Percentiles rank a stretch among this genome's conserved stretches.
Conservation (phyloP, 768 basidiomycete species). For the Serpula lacrymans region DNA sequence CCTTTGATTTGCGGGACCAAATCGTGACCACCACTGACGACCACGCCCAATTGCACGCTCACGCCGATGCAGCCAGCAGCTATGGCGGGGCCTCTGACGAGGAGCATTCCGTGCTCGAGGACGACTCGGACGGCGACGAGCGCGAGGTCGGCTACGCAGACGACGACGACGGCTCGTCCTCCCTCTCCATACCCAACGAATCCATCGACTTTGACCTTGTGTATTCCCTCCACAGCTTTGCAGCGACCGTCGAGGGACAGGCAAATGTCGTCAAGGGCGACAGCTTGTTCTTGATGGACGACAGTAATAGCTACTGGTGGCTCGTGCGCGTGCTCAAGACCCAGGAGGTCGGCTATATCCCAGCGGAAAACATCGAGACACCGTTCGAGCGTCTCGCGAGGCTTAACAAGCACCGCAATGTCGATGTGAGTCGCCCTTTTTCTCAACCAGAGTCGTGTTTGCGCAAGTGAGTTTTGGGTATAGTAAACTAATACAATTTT, state of each 20-base stretch:
- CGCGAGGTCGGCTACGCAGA: constrained; percentile 63
- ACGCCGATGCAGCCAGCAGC: constrained; percentile 43
- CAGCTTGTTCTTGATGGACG: constrained; percentile 94
- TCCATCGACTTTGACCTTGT: constrained; percentile 93
- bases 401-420: constrained; percentile 95
- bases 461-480: background rate
- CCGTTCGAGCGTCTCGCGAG: constrained; percentile 94
- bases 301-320: constrained; percentile 99
- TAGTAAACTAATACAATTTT: no score
- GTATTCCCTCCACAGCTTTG: constrained; percentile 93
- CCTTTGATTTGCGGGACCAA: constrained; percentile 70
- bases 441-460: constrained; percentile 2
- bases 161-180: constrained; percentile 79
- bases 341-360: constrained; percentile 98
- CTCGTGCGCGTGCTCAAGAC: constrained; percentile 97
- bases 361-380: constrained; percentile 98
- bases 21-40: constrained; percentile 54
- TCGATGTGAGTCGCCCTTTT: constrained; percentile 65
- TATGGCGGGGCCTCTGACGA: constrained; percentile 58
- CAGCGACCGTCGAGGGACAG: constrained; percentile 97
- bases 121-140: constrained; percentile 76
- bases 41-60: constrained; percentile 46
- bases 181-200: constrained; percentile 84
- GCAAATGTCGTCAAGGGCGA: constrained; percentile 99
- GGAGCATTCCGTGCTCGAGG: constrained; percentile 79